phyloP scores from a whole-genome alignment of 2,329 filamentous ascomycete species.

The Alternaria brassicae region DNA sequence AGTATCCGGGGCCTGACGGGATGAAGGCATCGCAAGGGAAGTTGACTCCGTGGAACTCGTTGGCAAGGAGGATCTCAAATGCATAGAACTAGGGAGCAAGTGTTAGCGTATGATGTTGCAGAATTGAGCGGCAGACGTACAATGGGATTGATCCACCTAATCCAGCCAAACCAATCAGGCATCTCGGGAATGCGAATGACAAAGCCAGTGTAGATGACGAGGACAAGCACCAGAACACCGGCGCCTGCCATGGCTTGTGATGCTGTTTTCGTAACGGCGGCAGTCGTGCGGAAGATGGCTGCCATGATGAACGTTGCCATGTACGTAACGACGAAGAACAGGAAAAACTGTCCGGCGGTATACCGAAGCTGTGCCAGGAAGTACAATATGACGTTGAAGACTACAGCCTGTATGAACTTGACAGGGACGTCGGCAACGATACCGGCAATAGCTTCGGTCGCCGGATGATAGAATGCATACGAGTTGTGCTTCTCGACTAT shows the following conservation, averaged over 20 bases:
- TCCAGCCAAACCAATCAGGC: conserved; percentile 52
- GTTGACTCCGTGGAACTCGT: conserved; percentile 63
- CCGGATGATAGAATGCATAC: conserved; percentile 88
- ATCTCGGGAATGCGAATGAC: conserved; percentile 69
- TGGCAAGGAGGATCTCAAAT: conserved; percentile 80
- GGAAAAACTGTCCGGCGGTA: conserved; percentile 78
- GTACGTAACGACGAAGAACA: conserved; percentile 69
- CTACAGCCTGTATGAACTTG: conserved; percentile 72
- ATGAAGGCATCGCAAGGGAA: conserved; percentile 49
- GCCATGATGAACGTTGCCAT: conserved; percentile 73
- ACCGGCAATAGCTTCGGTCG: conserved; percentile 80
- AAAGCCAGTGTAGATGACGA: conserved; percentile 74
- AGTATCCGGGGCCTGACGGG: conserved; percentile 48
- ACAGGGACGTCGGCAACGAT: conserved; percentile 86
- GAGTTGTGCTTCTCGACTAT: conserved; percentile 89
- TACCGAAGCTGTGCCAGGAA: conserved; percentile 83
- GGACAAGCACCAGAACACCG: conserved; percentile 65
- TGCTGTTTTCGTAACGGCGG: conserved; percentile 72
- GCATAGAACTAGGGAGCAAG: conserved; percentile 63
- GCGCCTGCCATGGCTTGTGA: conserved; percentile 64
- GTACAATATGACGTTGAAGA: conserved; percentile 82
- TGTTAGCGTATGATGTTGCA: background rate
- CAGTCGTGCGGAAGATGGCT: conserved; percentile 82
- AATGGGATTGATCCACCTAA: conserved; percentile 72
- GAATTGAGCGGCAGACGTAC: background rate